These are phyloP conservation scores for Colletotrichum sp. DNA, from an alignment of 2,329 filamentous ascomycete genomes.

Conservation along the genomic window DNA sequence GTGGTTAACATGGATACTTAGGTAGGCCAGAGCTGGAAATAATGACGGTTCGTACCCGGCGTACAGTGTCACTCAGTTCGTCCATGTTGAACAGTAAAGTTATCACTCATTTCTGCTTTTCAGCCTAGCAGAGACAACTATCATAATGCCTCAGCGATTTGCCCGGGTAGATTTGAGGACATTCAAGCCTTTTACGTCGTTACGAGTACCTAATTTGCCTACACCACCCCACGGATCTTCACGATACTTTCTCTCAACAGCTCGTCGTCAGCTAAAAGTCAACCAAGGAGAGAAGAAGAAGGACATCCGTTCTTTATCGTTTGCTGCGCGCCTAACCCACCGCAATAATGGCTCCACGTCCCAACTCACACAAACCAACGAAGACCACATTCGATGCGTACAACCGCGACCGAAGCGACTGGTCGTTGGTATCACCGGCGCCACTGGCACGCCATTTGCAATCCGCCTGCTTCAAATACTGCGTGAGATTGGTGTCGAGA, in stretches of 20 bases:
- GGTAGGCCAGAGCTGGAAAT: neutral
- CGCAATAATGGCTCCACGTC: neutral
- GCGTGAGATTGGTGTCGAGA: slow-evolving; percentile 47
- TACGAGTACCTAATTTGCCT: neutral
- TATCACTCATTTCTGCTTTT: neutral
- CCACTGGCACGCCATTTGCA: slow-evolving; percentile 48
- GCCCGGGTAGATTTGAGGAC: neutral
- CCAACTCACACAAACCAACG: neutral
- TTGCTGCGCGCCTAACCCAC: neutral
- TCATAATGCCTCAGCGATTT: neutral
- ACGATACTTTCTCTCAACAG: neutral
- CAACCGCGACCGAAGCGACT: neutral
- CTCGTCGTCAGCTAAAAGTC: neutral
- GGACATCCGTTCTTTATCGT: neutral
- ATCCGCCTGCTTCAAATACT: slow-evolving; percentile 46
- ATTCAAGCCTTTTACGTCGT: neutral
- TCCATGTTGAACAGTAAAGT: neutral
- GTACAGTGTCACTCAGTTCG: neutral
- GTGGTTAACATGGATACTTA: neutral
- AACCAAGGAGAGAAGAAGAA: neutral
- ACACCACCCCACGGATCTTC: neutral
- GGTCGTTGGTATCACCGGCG: slow-evolving; percentile 54
- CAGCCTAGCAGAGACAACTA: neutral
- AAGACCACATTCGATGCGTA: neutral
- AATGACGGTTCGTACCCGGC: neutral